Evolutionary conservation across 1,284 basidiomycete genomes (phyloP), one percentile per base, ranked within the genome.

Genomic region (Ustilago curta): DNA sequence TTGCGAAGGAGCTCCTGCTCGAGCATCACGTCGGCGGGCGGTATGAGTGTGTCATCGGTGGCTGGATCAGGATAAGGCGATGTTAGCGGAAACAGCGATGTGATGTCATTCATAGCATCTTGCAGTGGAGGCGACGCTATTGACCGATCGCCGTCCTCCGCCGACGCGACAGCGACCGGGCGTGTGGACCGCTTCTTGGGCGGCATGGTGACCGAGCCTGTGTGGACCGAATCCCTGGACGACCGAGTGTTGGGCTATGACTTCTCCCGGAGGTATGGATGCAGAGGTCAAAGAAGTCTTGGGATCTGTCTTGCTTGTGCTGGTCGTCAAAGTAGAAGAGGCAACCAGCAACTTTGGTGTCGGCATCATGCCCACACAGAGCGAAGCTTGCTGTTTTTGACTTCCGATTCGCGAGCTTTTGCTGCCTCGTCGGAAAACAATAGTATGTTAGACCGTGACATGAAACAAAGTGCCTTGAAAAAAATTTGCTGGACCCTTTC

Each of bases 1-100:
- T 98, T 97, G 70, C 93, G 90, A 35, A 95, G 88, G n/a, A 99
- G 89, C 86, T 99, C 96, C 86, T 99, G 95, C 87, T 98, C 97
- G 45, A 93, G 90, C 69, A 91, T 89, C 37, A 97, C 85, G 85
- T 98, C 95, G 54, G 90, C 88, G 31, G 90, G 86, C 3, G 91
- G 88, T 76, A 98, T 88, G 56, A 98, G 88, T 62, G 91, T 88
- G 18, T 91, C 88, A 81, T 95, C 90, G 2, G 90, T 92, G 50
- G 89, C 87, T 9, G 95, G 94, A 8, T 89, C 91, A 12, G 96
- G 96, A 52, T 91, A 87, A 11, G 96, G 95, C 54, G 89, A 88
- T 5, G 95, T 93, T 71, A 97, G 87, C 18, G 95, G 93, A 81
- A 97, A 94, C 21, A 83, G 66, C 12, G 63, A 59, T 40, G 59